Conservation (phyloP, 495 filamentous ascomycete genomes). For the Rostrohypoxylon terebratum region DNA sequence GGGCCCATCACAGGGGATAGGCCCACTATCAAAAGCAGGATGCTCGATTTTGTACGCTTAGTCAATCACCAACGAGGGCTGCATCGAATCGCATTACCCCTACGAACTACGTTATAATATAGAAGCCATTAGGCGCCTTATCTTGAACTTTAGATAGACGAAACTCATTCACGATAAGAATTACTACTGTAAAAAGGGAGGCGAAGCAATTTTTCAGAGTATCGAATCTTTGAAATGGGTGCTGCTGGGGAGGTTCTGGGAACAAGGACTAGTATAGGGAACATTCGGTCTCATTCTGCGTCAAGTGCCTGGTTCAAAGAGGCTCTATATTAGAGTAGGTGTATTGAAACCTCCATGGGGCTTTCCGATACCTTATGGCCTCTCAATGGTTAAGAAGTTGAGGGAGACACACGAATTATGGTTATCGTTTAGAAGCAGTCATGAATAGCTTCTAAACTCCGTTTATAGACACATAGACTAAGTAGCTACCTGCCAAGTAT, state of each 20-base stretch:
- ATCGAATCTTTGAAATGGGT: neutral
- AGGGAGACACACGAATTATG: neutral
- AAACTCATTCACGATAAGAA: neutral
- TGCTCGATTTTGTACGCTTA: neutral
- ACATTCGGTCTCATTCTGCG: neutral
- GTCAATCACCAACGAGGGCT: neutral
- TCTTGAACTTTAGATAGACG: neutral
- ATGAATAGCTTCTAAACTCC: neutral
- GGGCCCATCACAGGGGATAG: neutral
- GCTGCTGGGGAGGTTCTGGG: neutral
- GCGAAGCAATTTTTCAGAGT: neutral
- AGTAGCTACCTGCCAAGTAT: too few relatives aligned
- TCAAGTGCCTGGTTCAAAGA: neutral
- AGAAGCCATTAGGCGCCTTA: neutral
- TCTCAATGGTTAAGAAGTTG: neutral
- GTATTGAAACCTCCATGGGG: neutral
- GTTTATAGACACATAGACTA: neutral
- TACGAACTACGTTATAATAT: neutral
- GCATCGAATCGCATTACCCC: neutral
- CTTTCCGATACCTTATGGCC: neutral
- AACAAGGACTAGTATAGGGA: neutral
- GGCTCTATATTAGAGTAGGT: neutral
- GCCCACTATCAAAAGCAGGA: neutral
- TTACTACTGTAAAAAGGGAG: neutral
- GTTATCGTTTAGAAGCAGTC: neutral